Base-by-base conservation (phyloP, 768 basidiomycete genomes). In the Trichaptum fuscoviolaceum region DNA sequence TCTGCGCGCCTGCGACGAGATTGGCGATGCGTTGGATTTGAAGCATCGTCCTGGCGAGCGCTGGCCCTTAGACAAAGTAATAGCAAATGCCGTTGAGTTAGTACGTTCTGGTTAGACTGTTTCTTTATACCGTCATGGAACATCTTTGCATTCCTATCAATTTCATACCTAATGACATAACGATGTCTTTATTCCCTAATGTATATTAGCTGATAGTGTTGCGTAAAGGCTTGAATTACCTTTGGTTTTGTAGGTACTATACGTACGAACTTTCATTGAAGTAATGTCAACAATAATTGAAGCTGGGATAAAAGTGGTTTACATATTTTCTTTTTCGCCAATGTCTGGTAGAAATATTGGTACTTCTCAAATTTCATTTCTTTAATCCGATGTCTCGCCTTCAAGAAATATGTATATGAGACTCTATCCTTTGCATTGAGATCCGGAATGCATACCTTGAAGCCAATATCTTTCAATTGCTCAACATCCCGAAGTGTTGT, bases 21-120 rank as follows among this genome's bases (percentile, higher is more conserved):
- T 99, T 68, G 97, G 97, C 27, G 90, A 92, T 72, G 74, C 92
- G 27, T 79, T 99, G 69, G 95, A 96, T 77, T 79, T 98, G 77
- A 98, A 97, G 80, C 90, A 95, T 74, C 89, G 88, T 1, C 68
- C 70, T 17, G 78, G 79, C 2, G 88, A 92, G 75, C 81, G 93
- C 72, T 96, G 95, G 95, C 75, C 83, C 27, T 72, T 96, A 26
- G 89, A 96, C 68, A 84, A 89, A 73, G 85, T 96, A 64, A 82
- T 86, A 65, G 80, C 77, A 66, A 81, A 84, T 66, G 92, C 94
- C 8, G 87, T 85, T 30, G 93, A 96, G 73, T 77, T 97, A 66
- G 93, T 89, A 64, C 61, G 59, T 52, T 12, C 42, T 20, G 20
- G 15, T 30, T 30, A 30, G 30, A 3, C 2, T 30, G 30, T 30